Base-by-base conservation (phyloP, 257 asterid species). In the Rauvolfia tetraphylla region DNA sequence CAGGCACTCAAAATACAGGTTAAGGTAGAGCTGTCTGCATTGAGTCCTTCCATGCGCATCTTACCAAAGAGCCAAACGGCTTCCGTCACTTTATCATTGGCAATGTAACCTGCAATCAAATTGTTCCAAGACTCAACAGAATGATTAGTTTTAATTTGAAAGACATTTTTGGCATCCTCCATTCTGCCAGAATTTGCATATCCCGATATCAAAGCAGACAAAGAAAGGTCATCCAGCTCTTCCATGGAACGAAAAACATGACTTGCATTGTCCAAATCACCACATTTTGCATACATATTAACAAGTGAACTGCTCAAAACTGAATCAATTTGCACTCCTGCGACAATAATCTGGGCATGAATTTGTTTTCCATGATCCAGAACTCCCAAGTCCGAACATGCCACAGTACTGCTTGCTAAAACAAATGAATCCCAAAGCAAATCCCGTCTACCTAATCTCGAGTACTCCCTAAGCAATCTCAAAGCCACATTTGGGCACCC, bases 271-370 rank as follows among this genome's bases (percentile, higher is more conserved):
- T 83, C 89, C 84, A 92, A 81, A 83, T 90, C 92, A 41, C 89
- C 85, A 82, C 97, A 84, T 72, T 94, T 92, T 22, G 85, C 94
- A 71, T 92, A 90, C 97, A 94, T 85, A 78, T 92, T 89, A 73
- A 90, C 91, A 27, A 94, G 90, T 29, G 97, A 88, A 78, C 98
- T 90, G 62, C 81, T 82, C 72, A 94, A 75, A 74, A 90, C 89
- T 0, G 89, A 84, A 85, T 94, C 97, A 61, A 83, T 76, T 65
- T 88, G 89, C 67, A 90, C 87, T 65, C 73, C 74, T 54, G 80
- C 87, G 27, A 81, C 78, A 54, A 90, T 74, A 88, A 88, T 83
- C 53, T 83, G 84, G 58, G 90, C 83, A 78, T 94, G 98, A 71
- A 94, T 88, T 86, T 92, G 97, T 84, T 85, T 94, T 81, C 98